These are phyloP conservation scores for Phaeotremella fagi DNA, from an alignment of 768 basidiomycete genomes.

Conservation along the genomic window DNA sequence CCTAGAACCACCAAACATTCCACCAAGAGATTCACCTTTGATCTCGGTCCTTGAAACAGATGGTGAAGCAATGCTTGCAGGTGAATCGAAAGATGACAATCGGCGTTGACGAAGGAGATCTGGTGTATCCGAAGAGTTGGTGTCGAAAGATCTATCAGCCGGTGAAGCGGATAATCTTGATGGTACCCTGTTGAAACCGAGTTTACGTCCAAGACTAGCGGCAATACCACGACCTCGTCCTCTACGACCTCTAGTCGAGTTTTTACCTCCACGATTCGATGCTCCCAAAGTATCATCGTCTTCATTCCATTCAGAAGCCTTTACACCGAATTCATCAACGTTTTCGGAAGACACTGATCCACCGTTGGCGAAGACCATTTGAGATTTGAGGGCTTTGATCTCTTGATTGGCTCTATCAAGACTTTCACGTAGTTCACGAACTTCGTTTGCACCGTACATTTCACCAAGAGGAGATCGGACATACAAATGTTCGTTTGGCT, in stretches of 20 bases:
- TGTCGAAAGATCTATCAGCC: slow-evolving; percentile 35
- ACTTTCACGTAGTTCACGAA: slow-evolving; percentile 35
- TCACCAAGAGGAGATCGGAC: slow-evolving; percentile 41
- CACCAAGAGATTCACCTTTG: slow-evolving; percentile 9
- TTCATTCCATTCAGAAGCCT: slow-evolving; percentile 27
- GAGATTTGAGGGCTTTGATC: slow-evolving; percentile 30
- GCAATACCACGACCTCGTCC: slow-evolving; percentile 35
- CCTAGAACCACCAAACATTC: slow-evolving; percentile 5
- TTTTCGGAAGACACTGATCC: slow-evolving; percentile 1
- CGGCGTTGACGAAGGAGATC: slow-evolving; percentile 32
- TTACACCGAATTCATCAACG: slow-evolving; percentile 23
- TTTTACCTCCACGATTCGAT: slow-evolving; percentile 21
- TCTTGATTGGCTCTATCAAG: slow-evolving; percentile 40
- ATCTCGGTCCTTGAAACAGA: slow-evolving; percentile 5
- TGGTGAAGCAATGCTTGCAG: slow-evolving; percentile 1
- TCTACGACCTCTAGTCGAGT: slow-evolving; percentile 32
- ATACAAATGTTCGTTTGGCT: slow-evolving; percentile 19
- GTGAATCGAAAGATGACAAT: slow-evolving; percentile 17
- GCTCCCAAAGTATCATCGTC: slow-evolving; percentile 22
- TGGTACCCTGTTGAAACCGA: slow-evolving; percentile 31
- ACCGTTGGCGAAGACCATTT: slow-evolving; percentile 10
- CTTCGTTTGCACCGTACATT: slow-evolving; percentile 39
- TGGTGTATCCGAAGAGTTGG: slow-evolving; percentile 31
- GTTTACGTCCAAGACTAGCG: slow-evolving; percentile 33
- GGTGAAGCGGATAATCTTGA: slow-evolving; percentile 21